These are phyloP conservation scores for Tricholoma flavovirens DNA, from an alignment of 768 basidiomycete species.

Conservation along the genomic window DNA sequence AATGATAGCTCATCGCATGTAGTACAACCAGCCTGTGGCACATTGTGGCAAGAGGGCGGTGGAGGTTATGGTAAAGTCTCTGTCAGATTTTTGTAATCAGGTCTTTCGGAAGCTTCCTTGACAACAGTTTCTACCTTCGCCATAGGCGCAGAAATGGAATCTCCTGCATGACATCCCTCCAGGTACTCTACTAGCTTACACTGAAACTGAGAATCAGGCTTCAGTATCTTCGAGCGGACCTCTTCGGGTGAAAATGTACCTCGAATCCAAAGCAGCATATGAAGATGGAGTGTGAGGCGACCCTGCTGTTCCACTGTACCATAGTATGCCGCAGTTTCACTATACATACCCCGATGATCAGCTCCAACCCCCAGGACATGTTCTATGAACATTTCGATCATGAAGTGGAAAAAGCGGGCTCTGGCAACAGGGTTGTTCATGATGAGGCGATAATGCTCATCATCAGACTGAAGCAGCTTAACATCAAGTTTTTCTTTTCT, in stretches of 20 bases:
- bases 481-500: not conserved
- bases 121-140: not conserved
- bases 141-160: not conserved
- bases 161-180: not conserved
- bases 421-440: not conserved
- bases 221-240: not conserved
- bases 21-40: not conserved
- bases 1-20: not conserved
- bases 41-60: not conserved
- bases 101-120: not conserved
- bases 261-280: conserved; percentile 23
- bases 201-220: conserved; percentile 3
- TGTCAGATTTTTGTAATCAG: not conserved
- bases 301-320: conserved; percentile 29
- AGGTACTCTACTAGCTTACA: not conserved
- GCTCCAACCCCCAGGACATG: conserved; percentile 9
- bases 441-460: not conserved
- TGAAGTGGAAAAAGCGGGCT: not conserved
- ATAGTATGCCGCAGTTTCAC: conserved; percentile 22
- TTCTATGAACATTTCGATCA: not conserved
- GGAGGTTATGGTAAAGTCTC: not conserved
- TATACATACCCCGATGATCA: conserved; percentile 12
- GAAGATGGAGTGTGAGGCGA: too few species aligned
- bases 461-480: not conserved
- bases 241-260: conserved; percentile 8